These are phyloP conservation scores for Opeltia flavorubescens DNA, from an alignment of 495 filamentous ascomycete species.

Conservation along the genomic window DNA sequence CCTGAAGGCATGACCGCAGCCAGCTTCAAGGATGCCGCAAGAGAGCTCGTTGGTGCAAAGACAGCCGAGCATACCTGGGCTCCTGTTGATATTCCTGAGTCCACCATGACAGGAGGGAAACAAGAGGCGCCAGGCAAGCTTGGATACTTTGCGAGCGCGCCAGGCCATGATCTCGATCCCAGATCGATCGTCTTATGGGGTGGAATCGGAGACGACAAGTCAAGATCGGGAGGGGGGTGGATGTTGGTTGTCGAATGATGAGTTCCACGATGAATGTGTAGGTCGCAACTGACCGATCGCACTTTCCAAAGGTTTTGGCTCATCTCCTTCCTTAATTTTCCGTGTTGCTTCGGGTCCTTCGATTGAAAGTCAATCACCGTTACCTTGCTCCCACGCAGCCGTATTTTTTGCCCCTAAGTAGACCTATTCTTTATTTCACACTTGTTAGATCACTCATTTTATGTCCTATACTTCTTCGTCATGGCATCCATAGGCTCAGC, in stretches of 20 bases:
- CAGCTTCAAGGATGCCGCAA: constrained; percentile 21
- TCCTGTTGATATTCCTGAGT: constrained; percentile 13
- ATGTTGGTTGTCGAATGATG: constrained; percentile 12
- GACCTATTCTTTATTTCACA: too few species aligned
- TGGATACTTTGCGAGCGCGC: constrained; percentile 33
- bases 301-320: too few species aligned
- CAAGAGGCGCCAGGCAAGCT: constrained; percentile 12
- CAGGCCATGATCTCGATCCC: constrained; percentile 12
- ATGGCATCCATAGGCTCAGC: too few species aligned
- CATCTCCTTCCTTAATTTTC: too few species aligned
- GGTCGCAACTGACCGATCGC: too few species aligned
- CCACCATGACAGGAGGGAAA: constrained; percentile 3
- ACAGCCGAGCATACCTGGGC: constrained; percentile 27
- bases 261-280: too few species aligned
- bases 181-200: constrained; percentile 29
- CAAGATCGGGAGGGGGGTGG: constrained; percentile 34
- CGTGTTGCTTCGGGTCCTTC: too few species aligned
- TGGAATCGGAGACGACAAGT: constrained; percentile 31
- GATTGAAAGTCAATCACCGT: too few species aligned
- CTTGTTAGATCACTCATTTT: too few species aligned
- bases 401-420: too few species aligned
- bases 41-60: constrained; percentile 35
- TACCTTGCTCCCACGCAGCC: too few species aligned
- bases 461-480: too few species aligned
- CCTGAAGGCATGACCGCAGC: constrained; percentile 21